Evolutionary conservation across 345 rosid species (phyloP).

Genomic region (Eucalyptus tenuipes): DNA sequence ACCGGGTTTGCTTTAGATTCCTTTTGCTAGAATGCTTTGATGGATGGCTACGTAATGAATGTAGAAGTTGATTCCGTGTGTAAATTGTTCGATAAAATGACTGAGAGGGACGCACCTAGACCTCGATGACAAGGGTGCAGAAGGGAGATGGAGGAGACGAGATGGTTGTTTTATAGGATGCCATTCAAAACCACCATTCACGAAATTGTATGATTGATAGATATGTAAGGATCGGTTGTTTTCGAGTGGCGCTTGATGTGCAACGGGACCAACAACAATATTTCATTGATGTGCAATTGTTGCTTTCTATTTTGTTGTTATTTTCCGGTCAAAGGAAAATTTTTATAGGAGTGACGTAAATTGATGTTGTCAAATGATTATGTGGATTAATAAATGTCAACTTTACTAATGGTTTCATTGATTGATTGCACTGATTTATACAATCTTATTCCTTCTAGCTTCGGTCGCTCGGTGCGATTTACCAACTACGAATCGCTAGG

Average conservation of each 20-base stretch:
- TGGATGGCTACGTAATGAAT: constrained; percentile 6
- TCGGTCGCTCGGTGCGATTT: no score
- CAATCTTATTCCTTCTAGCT: no score
- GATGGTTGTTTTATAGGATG: constrained; percentile 7
- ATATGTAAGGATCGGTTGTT: constrained; percentile 31
- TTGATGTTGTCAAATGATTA: no score
- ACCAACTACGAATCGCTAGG: no score
- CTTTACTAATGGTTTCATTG: no score
- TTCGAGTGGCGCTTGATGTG: neutral
- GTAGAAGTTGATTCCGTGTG: constrained; percentile 18
- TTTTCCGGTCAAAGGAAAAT: no score
- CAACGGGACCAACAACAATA: no score
- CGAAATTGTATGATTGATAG: constrained; percentile 58
- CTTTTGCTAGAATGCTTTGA: constrained; percentile 12
- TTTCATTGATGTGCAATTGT: no score
- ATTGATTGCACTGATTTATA: no score
- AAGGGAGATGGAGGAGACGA: neutral
- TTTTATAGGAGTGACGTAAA: no score
- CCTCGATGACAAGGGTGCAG: neutral
- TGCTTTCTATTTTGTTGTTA: no score
- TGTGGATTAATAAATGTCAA: no score
- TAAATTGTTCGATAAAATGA: constrained; percentile 21
- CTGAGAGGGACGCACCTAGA: constrained; percentile 9
- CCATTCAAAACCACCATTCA: constrained; percentile 16
- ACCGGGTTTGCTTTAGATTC: constrained; percentile 1